Percentiles rank a stretch among this genome's conserved stretches.
Conservation (phyloP, 176 grass and related monocot genomes). For the Chloris gayana region DNA sequence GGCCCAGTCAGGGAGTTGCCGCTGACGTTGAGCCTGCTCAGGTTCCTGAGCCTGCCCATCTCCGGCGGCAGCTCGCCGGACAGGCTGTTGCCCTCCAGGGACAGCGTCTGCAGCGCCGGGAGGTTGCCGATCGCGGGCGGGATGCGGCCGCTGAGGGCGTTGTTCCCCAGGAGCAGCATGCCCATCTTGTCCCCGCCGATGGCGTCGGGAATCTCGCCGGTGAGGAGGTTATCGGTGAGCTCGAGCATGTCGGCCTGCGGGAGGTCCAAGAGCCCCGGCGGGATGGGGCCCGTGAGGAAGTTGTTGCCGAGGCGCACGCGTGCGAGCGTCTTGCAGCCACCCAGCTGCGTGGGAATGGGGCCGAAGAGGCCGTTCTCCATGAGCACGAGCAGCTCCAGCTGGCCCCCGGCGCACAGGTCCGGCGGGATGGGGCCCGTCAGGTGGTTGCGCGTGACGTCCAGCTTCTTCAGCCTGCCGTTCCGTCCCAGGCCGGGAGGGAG, state of each 20-base stretch:
- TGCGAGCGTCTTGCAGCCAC: constrained; percentile 64
- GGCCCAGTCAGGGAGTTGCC: constrained; percentile 62
- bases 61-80: constrained; percentile 57
- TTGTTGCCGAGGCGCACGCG: constrained; percentile 73
- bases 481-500: constrained; percentile 51
- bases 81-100: constrained; percentile 66
- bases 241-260: constrained; percentile 69
- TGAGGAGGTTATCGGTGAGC: constrained; percentile 75
- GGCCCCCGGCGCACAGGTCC: constrained; percentile 50
- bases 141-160: constrained; percentile 48
- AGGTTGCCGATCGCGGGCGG: constrained; percentile 72
- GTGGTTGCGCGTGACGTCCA: constrained; percentile 73
- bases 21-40: constrained; percentile 64
- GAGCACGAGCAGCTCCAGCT: constrained; percentile 64
- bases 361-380: constrained; percentile 91
- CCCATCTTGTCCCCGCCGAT: constrained; percentile 45
- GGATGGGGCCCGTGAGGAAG: constrained; percentile 58
- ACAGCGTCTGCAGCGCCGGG: constrained; percentile 62
- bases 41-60: constrained; percentile 58
- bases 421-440: constrained; percentile 60
- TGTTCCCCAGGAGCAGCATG: constrained; percentile 48
- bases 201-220: constrained; percentile 57
- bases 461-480: constrained; percentile 53
- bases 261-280: constrained; percentile 67
- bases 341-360: constrained; percentile 57